phyloP scores from a whole-genome alignment of 805 yeast genomes.

The Blastobotrys mokoenaii region DNA sequence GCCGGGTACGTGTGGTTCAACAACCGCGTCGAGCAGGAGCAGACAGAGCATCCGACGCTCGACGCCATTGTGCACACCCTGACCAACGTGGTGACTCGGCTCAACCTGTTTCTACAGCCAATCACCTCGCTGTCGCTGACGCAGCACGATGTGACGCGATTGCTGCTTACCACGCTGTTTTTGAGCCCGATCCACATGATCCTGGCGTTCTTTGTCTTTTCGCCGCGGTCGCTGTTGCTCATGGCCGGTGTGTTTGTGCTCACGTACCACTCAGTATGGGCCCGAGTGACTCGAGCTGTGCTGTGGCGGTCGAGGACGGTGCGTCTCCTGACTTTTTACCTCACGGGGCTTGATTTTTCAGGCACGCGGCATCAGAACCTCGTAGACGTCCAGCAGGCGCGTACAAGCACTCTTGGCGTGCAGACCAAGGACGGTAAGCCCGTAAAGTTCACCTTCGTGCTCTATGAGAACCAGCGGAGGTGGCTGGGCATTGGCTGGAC shows the following conservation, averaged over 20 bases:
- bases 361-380: slow-evolving; percentile 35
- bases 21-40: slow-evolving; percentile 31
- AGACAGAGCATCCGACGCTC: slow-evolving; percentile 64
- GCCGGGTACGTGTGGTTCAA: slow-evolving; percentile 23
- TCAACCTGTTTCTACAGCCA: slow-evolving; percentile 75
- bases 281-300: slow-evolving; percentile 71
- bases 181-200: slow-evolving; percentile 78
- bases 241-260: slow-evolving; percentile 51
- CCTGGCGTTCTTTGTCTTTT: slow-evolving; percentile 54
- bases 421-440: slow-evolving; percentile 35
- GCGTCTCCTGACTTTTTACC: slow-evolving; percentile 64
- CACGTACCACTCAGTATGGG: slow-evolving; percentile 82
- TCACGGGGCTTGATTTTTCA: slow-evolving; percentile 76
- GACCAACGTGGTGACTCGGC: slow-evolving; percentile 63
- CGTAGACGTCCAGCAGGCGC: slow-evolving; percentile 21
- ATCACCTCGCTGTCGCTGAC: slow-evolving; percentile 62
- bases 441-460: slow-evolving; percentile 81
- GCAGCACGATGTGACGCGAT: slow-evolving; percentile 67
- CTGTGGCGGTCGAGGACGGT: slow-evolving; percentile 76
- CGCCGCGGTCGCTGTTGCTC: slow-evolving; percentile 61
- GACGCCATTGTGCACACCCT: slow-evolving; percentile 78
- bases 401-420: slow-evolving; percentile 13
- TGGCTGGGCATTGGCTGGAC: slow-evolving; percentile 99
- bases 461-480: slow-evolving; percentile 90
- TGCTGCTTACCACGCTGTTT: slow-evolving; percentile 75